Conservation (phyloP, 108 stramenopile species). For the Nitzschia sp. region DNA sequence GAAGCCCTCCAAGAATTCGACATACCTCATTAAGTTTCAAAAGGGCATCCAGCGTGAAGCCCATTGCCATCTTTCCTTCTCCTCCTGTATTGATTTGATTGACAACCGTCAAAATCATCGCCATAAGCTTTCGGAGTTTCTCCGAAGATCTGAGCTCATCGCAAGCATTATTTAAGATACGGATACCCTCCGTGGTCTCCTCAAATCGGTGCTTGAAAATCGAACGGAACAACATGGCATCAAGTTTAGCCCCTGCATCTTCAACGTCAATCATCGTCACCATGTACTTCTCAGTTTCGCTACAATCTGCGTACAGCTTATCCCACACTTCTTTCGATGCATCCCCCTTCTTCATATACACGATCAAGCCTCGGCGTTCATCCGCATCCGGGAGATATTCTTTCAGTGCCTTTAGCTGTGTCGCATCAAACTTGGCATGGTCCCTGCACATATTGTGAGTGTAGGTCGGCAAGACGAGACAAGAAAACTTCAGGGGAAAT, state of each 20-base stretch:
- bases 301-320: constrained; percentile 57
- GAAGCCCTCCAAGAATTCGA: too few species aligned
- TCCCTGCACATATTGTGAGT: constrained; percentile 50
- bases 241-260: constrained; percentile 67
- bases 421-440: constrained; percentile 64
- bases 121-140: constrained; percentile 83
- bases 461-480: neutral
- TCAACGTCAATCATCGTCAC: constrained; percentile 69
- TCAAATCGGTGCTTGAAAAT: constrained; percentile 72
- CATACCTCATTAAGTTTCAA: constrained; percentile 91
- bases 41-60: constrained; percentile 93
- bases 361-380: constrained; percentile 55
- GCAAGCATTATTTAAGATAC: constrained; percentile 71
- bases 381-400: constrained; percentile 80
- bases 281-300: constrained; percentile 86
- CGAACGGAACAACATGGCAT: constrained; percentile 81
- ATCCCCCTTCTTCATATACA: constrained; percentile 62
- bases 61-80: constrained; percentile 78
- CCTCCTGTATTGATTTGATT: constrained; percentile 93
- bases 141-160: constrained; percentile 75
- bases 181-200: constrained; percentile 61
- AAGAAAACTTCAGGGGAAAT: neutral
- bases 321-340: constrained; percentile 37
- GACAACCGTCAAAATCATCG: constrained; percentile 87
- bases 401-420: constrained; percentile 72